Evolutionary conservation across 148 eudicot genomes (phyloP), one percentile per base, ranked within the genome.

Genomic region (Chenopodium album): DNA sequence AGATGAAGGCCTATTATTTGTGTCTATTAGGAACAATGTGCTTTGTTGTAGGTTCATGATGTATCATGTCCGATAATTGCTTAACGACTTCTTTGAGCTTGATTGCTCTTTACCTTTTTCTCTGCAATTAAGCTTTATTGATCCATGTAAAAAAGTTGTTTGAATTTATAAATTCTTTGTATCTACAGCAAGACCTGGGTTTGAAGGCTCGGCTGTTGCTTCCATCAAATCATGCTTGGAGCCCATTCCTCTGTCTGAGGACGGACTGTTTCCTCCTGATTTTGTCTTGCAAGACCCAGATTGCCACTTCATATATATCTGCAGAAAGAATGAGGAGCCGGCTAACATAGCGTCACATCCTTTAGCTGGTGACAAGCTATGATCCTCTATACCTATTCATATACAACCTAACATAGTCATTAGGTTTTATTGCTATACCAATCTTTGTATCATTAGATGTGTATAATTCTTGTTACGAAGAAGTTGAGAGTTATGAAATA

Each of bases 181-280:
- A 29, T 78, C 20, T 91, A 91, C 99, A 95, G 99, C 99, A 76
- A 92, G 92, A 82, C 98, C 99, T 47, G 98, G 98, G 70, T 95
- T 90, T 80, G 88, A 91, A 82, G 90, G 73, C 76, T 79, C 87
- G 50, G 76, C 84, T 47, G 88, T 90, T 26, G 81, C 91, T 44
- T 75, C 94, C 54, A 41, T 84, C 19, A 91, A 84, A 79, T 82
- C 98, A 19, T 80, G 64, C 85, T 78, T 89, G 82, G 94, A 92
- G 60, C 95, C 92, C 10, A 86, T 92, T 82, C 91, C 94, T 82
- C 78, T 82, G 81, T 88, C 94, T 0, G 98, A 93, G 73, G 83
- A 86, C n/a, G 99, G 97, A 48, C 80, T 86, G 75, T 92, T 93
- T 75, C 91, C 91, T 1, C 86, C 91, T 6, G 92, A 87, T 76